Evolutionary conservation across 768 basidiomycete species (phyloP).

Genomic region (Trichaptum fuscoviolaceum): DNA sequence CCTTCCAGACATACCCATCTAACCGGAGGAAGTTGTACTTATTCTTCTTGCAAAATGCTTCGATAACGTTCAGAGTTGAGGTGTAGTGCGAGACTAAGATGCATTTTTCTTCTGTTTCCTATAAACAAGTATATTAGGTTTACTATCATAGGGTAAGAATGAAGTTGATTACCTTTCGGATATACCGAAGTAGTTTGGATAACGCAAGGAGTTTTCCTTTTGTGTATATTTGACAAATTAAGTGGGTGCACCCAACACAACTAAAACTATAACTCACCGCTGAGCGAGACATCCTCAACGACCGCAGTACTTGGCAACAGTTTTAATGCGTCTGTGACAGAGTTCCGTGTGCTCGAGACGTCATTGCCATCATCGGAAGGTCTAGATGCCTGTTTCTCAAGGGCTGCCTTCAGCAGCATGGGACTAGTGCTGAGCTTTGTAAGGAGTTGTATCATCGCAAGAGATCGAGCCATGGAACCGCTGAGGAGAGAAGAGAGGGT

Average conservation of each 20-base stretch:
- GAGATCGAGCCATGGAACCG: slow-evolving; percentile 68
- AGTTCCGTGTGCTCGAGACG: slow-evolving; percentile 38
- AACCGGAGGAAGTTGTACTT: slow-evolving; percentile 77
- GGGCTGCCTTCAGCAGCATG: slow-evolving; percentile 74
- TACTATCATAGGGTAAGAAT: slow-evolving; percentile 3
- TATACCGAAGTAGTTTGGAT: slow-evolving; percentile 51
- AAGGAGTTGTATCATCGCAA: slow-evolving; percentile 73
- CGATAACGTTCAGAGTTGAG: slow-evolving; percentile 86
- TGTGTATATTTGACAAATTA: slow-evolving; percentile 10
- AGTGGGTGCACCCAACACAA: background rate
- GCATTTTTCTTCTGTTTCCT: slow-evolving; percentile 89
- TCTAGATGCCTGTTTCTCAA: slow-evolving; percentile 51
- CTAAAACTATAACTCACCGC: slow-evolving; percentile 48
- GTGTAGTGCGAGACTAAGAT: slow-evolving; percentile 97
- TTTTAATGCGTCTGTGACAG: slow-evolving; percentile 53
- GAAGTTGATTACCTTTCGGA: slow-evolving; percentile 46
- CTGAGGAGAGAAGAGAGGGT: slow-evolving; percentile 64
- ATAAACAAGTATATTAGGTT: slow-evolving; percentile 4
- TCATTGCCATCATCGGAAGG: slow-evolving; percentile 22
- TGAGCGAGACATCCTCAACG: slow-evolving; percentile 70
- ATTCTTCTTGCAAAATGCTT: slow-evolving; percentile 74
- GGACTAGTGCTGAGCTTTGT: slow-evolving; percentile 95
- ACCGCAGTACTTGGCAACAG: slow-evolving; percentile 55
- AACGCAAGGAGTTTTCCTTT: slow-evolving; percentile 73
- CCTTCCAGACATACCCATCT: slow-evolving; percentile 59